Conservation (phyloP, 1,139 yeast genomes). For the Kurtzmaniella quercitrusa region DNA sequence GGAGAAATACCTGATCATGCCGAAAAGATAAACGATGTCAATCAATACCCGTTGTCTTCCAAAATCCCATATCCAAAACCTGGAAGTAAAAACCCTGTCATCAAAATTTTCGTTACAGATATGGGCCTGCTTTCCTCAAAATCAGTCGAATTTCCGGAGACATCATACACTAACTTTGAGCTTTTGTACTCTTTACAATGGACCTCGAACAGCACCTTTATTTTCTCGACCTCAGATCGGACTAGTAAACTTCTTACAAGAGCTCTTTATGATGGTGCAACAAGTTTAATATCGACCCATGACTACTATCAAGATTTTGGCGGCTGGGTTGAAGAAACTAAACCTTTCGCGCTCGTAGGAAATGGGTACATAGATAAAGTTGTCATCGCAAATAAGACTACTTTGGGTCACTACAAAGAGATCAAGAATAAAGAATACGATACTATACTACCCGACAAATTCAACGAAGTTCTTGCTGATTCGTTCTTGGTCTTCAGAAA, state of each 20-base stretch:
- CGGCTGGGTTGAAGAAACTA: conserved; percentile 54
- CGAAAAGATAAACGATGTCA: conserved; percentile 17
- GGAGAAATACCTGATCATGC: conserved; percentile 16
- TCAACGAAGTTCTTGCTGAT: conserved; percentile 55
- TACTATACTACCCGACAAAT: background rate
- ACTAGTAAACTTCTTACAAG: conserved; percentile 59
- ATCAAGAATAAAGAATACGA: conserved; percentile 22
- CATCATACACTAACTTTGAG: background rate
- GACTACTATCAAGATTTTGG: conserved; percentile 42
- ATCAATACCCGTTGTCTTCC: conserved; percentile 53
- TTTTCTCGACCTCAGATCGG: conserved; percentile 70
- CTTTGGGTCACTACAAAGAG: conserved; percentile 62
- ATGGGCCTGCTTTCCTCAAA: background rate
- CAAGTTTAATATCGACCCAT: conserved; percentile 31
- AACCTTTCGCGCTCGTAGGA: conserved; percentile 30
- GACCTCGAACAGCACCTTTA: conserved; percentile 52
- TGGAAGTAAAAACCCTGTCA: conserved; percentile 68
- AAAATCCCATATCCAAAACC: conserved; percentile 84
- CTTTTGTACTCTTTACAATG: conserved; percentile 65
- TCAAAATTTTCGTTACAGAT: conserved; percentile 14
- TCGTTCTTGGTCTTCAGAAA: conserved; percentile 55
- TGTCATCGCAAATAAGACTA: conserved; percentile 59
- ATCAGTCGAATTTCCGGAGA: background rate
- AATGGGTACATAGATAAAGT: conserved; percentile 71
- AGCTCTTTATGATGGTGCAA: conserved; percentile 33